Base-by-base conservation (phyloP, 2,329 filamentous ascomycete genomes). In the Pezicula radicicola region DNA sequence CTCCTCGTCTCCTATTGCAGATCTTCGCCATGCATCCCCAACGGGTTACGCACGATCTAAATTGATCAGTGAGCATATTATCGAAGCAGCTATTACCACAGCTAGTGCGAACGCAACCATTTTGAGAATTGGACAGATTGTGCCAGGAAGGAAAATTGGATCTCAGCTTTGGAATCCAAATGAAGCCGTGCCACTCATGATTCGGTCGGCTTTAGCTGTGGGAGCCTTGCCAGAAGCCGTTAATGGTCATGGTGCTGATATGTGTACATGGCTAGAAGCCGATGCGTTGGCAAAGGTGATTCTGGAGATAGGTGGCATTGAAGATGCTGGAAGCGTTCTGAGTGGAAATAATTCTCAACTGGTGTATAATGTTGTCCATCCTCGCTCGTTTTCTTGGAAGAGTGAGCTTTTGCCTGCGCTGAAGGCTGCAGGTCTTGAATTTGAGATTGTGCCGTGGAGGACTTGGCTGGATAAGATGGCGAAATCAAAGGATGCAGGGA, bases 41-140 rank as follows among this genome's bases (percentile, higher is more conserved):
- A 80, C 76, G 63, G 78, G 78, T 0, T 80, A 81, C 41, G 75
- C 75, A 1, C 68, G 69, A 15, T 76, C 73, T 0, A 80, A 80
- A 58, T 68, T 70, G 28, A 73, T 79, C 1, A 67, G 72, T 0
- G 77, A 80, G 58, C 68, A 75, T 18, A 72, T 79, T 2, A 60
- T 73, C 12, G 56, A 63, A n/a, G 49, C 46, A 6, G 74, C 71
- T 12, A 70, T 65, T 33, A 33, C 30, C 1, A 56, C 61, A 6
- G 54, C 53, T 6, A 68, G 66, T 0, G 60, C 71, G 1, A 63
- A 60, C 41, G 60, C 64, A 9, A 66, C 66, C 4, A 64, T 76
- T 5, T 60, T 78, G 2, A 69, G 79, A 0, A 70, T 81, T 1
- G 78, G 78, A 0, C 78, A 81, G 59, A 71, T 81, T 9, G 72